Conservation (phyloP, 768 basidiomycete genomes). For the Psilocybe cubensis region DNA sequence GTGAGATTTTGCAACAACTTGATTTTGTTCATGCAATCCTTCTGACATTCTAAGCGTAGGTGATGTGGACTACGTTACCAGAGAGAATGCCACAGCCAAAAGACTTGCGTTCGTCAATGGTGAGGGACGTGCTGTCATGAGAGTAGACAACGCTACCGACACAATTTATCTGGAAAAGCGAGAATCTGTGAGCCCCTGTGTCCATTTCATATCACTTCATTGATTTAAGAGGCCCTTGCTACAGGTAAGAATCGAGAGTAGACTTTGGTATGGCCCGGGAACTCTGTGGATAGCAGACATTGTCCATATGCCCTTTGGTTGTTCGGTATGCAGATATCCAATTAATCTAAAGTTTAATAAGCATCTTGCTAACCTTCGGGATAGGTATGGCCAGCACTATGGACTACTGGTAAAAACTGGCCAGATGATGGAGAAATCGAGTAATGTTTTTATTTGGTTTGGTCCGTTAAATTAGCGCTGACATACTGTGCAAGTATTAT, state of each 20-base stretch:
- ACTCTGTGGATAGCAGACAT: slow-evolving; percentile 47
- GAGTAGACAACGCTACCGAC: slow-evolving; percentile 69
- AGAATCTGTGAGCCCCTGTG: slow-evolving; percentile 49
- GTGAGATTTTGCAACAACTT: slow-evolving; percentile 14
- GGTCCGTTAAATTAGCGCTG: neutral
- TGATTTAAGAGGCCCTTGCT: neutral
- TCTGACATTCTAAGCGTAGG: slow-evolving; percentile 35
- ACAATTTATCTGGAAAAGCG: slow-evolving; percentile 52
- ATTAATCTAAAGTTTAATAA: too few species aligned
- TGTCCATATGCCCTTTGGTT: slow-evolving; percentile 57
- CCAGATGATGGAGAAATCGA: slow-evolving; percentile 49
- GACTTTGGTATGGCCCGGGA: slow-evolving; percentile 42
- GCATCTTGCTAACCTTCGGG: neutral
- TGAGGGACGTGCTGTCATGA: slow-evolving; percentile 65
- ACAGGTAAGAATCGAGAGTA: slow-evolving; percentile 47
- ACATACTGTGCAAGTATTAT: slow-evolving; percentile 40
- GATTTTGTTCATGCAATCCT: neutral
- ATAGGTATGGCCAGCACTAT: slow-evolving; percentile 51
- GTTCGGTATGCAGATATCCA: slow-evolving; percentile 43
- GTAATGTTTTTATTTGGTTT: slow-evolving; percentile 18
- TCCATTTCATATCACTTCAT: neutral
- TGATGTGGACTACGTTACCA: slow-evolving; percentile 54
- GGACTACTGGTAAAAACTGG: slow-evolving; percentile 49
- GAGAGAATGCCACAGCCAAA: slow-evolving; percentile 34
- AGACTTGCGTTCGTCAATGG: slow-evolving; percentile 58